Percentiles rank a stretch among this genome's conserved stretches.
Evolutionary conservation across 345 rosid species (phyloP).

Genomic region (Linum tenue): DNA sequence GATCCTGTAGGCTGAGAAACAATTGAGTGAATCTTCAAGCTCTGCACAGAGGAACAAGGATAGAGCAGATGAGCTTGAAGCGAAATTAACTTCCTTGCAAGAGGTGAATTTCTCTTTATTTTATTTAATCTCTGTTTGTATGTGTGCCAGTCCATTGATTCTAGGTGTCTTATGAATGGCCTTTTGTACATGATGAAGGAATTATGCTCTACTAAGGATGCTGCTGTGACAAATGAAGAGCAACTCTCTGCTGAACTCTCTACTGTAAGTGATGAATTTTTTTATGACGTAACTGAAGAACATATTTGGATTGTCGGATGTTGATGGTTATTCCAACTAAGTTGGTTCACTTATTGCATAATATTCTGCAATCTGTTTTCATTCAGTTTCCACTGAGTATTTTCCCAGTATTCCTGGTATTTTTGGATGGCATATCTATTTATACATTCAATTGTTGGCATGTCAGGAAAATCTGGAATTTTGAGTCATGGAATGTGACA

Average conservation of each 20-base stretch:
- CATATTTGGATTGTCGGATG: not conserved
- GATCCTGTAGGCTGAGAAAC: constrained; percentile 46
- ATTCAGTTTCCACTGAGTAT: too few relatives aligned
- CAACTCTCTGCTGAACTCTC: constrained; percentile 59
- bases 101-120: constrained; percentile 37
- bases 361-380: too few relatives aligned
- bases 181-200: constrained; percentile 41
- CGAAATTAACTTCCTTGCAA: constrained; percentile 41
- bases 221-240: constrained; percentile 66
- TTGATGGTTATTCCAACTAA: not conserved
- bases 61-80: constrained; percentile 65
- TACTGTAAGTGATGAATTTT: constrained; percentile 47
- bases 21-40: constrained; percentile 46
- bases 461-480: not conserved
- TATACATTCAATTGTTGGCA: not conserved
- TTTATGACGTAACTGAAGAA: not conserved
- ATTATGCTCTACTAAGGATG: constrained; percentile 50
- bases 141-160: constrained; percentile 10
- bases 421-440: constrained; percentile 1
- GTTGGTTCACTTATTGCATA: not conserved
- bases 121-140: not conserved
- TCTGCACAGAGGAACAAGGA: constrained; percentile 70
- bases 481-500: not conserved
- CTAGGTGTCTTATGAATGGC: constrained; percentile 13
- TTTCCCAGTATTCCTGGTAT: not conserved